These are phyloP conservation scores for Carex parvula DNA, from an alignment of 176 grass and related monocot genomes.

Conservation along the genomic window DNA sequence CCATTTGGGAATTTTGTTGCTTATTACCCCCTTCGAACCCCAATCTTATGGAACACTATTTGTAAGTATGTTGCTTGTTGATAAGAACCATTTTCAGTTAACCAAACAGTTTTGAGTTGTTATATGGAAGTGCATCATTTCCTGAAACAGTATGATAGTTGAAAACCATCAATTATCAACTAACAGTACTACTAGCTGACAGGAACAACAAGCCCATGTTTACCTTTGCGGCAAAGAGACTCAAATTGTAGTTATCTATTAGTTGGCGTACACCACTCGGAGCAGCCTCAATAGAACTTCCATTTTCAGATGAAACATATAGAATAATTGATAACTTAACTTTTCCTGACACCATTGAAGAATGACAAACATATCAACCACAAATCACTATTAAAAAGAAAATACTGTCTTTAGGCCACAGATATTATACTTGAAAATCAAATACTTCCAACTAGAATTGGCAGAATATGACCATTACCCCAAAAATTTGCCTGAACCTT, in stretches of 20 bases:
- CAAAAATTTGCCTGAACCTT: background rate
- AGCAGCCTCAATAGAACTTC: slow-evolving; percentile 35
- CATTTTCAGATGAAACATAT: slow-evolving; percentile 50
- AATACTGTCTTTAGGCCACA: background rate
- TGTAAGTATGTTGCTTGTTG: background rate
- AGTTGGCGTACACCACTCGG: slow-evolving; percentile 54
- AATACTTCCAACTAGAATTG: background rate
- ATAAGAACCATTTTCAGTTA: background rate
- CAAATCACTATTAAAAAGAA: slow-evolving; percentile 1
- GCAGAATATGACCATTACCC: background rate
- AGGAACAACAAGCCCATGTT: slow-evolving; percentile 21
- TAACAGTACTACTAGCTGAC: background rate
- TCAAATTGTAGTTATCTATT: slow-evolving; percentile 47
- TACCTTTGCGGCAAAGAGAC: slow-evolving; percentile 60
- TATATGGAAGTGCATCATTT: background rate
- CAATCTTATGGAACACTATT: slow-evolving; percentile 1
- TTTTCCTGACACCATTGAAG: slow-evolving; percentile 43
- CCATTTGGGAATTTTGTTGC: background rate
- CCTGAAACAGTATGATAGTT: slow-evolving; percentile 20
- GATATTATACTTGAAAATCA: background rate
- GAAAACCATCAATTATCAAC: background rate
- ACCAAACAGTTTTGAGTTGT: background rate
- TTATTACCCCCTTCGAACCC: background rate
- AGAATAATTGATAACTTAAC: slow-evolving; percentile 73
- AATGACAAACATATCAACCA: slow-evolving; percentile 16